Percentiles rank a stretch among this genome's conserved stretches.
Conservation (phyloP, 345 rosid genomes). For the Melastoma malabathricum region DNA sequence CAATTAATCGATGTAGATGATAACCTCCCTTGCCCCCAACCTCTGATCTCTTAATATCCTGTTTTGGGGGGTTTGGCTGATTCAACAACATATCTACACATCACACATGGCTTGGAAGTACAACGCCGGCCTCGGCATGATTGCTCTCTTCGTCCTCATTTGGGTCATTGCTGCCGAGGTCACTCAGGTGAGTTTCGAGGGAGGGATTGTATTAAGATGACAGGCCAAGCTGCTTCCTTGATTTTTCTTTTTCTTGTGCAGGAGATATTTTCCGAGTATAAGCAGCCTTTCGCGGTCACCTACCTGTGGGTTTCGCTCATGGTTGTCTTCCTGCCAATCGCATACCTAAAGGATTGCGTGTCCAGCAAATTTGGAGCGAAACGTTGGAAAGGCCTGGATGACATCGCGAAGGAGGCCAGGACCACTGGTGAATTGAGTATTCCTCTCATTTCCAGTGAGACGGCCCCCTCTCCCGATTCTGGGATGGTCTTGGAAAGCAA, state of each 20-base stretch:
- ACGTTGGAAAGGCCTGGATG: conserved; percentile 4
- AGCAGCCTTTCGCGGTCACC: conserved; percentile 49
- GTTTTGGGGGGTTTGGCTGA: too few relatives aligned
- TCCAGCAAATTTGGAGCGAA: conserved; percentile 12
- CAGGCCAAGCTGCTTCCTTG: too few relatives aligned
- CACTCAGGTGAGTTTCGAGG: conserved; percentile 26
- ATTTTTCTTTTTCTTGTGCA: conserved; percentile 12
- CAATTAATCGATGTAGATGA: too few relatives aligned
- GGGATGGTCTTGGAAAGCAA: conserved; percentile 12
- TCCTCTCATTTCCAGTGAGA: conserved; percentile 18
- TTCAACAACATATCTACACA: too few relatives aligned
- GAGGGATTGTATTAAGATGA: too few relatives aligned
- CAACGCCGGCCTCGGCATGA: conserved; percentile 37
- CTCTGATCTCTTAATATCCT: too few relatives aligned
- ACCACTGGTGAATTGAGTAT: conserved; percentile 21
- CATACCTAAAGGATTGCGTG: conserved; percentile 31
- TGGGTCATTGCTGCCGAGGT: conserved; percentile 46
- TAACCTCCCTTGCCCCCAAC: too few relatives aligned
- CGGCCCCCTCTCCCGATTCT: conserved; percentile 2
- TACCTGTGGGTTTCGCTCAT: conserved; percentile 57
- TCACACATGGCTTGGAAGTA: conserved; percentile 38
- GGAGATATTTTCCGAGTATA: conserved; percentile 40
- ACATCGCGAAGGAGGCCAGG: conserved; percentile 4
- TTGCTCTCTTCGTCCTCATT: conserved; percentile 34
- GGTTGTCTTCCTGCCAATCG: conserved; percentile 41